A percentile compares a stretch with the other conserved stretches of the same genome.
phyloP scores from a whole-genome alignment of 306 rosid species.

The Biancaea sappan region DNA sequence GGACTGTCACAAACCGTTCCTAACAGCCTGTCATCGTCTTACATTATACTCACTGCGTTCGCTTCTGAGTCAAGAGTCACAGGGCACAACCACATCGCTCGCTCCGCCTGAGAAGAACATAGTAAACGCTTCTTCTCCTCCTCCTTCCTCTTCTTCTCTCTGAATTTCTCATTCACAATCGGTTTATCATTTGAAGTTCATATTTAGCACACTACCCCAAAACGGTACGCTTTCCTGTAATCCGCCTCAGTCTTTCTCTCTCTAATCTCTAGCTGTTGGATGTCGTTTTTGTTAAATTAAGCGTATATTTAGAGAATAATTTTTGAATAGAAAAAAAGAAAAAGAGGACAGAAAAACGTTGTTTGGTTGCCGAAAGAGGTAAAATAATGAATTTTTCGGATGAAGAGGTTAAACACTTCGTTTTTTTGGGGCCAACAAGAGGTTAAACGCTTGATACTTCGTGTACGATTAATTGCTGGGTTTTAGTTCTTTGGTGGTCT shows the following conservation, averaged over 20 bases:
- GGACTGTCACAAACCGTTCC: not conserved
- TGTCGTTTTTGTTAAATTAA: not conserved
- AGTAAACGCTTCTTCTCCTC: not conserved
- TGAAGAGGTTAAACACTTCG: too few relatives aligned
- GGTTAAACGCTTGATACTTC: slow-evolving; percentile 34
- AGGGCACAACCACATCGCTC: slow-evolving; percentile 20
- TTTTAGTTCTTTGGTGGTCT: slow-evolving; percentile 2
- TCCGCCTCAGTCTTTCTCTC: not conserved
- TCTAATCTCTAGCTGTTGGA: not conserved
- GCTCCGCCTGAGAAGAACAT: slow-evolving; percentile 25
- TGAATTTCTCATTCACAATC: slow-evolving; percentile 5
- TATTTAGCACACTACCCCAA: not conserved
- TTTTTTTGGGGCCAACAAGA: too few relatives aligned
- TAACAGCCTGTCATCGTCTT: slow-evolving; percentile 2
- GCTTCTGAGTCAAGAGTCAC: slow-evolving; percentile 22
- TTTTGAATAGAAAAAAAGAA: not conserved
- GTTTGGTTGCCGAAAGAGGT: not conserved
- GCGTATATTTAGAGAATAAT: not conserved
- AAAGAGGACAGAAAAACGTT: not conserved
- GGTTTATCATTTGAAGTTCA: not conserved
- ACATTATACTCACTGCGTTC: not conserved
- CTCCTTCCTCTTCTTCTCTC: slow-evolving; percentile 1
- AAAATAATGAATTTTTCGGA: not conserved
- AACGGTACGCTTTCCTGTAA: not conserved
- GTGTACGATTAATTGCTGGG: not conserved